Base-by-base conservation (phyloP, 768 basidiomycete species). In the Suillus americanus region DNA sequence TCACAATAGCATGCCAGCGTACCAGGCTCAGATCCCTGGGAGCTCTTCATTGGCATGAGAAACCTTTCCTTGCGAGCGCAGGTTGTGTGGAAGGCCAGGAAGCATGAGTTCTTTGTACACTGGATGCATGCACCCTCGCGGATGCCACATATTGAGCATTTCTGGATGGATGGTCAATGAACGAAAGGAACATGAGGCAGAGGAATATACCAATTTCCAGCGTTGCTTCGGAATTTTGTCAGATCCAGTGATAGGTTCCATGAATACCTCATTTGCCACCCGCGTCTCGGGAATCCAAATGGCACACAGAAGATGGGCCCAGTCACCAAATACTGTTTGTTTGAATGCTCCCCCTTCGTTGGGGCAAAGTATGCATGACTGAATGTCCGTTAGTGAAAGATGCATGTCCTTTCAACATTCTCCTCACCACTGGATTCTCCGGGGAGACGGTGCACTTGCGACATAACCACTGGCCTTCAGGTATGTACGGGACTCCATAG, bases 391-490 rank as follows among this genome's bases (percentile, higher is more conserved):
- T 20, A 35, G 38, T 64, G 35, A 23, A 25, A 28, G 0, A 60
- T 38, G 45, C 16, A 23, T 35, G 37, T 10, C 64, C 40, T 43
- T 23, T 60, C 30, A 38, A 51, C 3, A 48, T 10, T 13, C 18
- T 30, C 79, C 92, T 68, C 72, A 96, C 95, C 65, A 99, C 97
- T 16, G 96, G 94, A 69, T 89, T 92, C 76, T 98, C 97, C 0
- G 97, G 97, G 1, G 95, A 97, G 12, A 99, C 95, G 0, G 95
- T 98, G 72, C 97, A 99, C 77, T 99, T 99, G 54, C 97, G 82
- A 75, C 97, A 99, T 40, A 99, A 85, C 97, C 97, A 99, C 75
- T 99, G 97, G 1, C 97, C 97, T 79, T 99, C 97, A 0, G 97
- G 97, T 64, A 99, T 98, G 73, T 99, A 99, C 13, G 97, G 97